Base-by-base conservation (phyloP, 306 rosid species). In the Citrullus mucosospermus region DNA sequence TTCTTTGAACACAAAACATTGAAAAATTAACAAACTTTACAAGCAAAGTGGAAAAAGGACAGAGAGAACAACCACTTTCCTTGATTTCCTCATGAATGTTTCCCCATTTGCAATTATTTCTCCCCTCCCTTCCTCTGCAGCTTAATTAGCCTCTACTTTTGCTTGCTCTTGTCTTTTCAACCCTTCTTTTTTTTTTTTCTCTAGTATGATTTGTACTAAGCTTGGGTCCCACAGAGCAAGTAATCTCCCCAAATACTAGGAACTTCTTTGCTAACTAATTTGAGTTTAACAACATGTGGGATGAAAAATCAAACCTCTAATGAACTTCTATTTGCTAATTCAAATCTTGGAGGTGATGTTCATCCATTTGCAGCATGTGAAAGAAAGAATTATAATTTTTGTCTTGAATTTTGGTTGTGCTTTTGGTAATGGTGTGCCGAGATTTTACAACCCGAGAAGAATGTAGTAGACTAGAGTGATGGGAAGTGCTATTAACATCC, bases 401-500 rank as follows among this genome's bases (percentile, higher is more conserved):
- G 51, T 48, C 75, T 68, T 69, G 6, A 22, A 17, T n/a, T 69
- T 48, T 43, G 75, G 0, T n/a, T 0, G 68, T 17, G 30, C 11
- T 68, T 39, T 12, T 68, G 50, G 50, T n/a, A 41, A 13, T n/a
- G 18, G n/a, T 6, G 22, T 14, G 54, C 54, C 5, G 68, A 15
- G 70, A 34, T 18, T n/a, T 63, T 81, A 86, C 87, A 86, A 69
- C 75, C 89, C 89, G 6, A 86, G 85, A 14, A 86, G 43, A 36
- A 86, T 81, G 53, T 86, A 86, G 85, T 86, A 86, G 57, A 86
- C 76, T 1, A 86, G 78, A 4, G 89, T 86, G 30, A 86, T 86
- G 2, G 89, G 89, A 43, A 86, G 73, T 1, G 89, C 89, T 75
- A 86, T 86, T 79, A 86, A 57, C 89, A 86, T 86, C 38, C 89